Evolutionary conservation across 164 flowering plant species (phyloP).

Genomic region (Annona squamosa): DNA sequence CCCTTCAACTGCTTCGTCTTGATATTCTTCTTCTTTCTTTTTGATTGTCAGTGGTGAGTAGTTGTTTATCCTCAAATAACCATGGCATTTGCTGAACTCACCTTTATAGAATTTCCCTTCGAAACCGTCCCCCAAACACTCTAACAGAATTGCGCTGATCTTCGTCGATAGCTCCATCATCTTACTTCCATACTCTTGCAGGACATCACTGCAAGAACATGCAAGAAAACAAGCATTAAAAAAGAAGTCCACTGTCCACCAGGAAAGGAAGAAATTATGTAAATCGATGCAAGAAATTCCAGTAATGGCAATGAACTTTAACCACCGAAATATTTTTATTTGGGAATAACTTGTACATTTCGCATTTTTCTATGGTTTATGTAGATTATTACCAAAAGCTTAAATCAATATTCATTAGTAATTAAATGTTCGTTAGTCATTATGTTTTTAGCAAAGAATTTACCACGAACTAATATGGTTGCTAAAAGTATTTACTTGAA

Average conservation of each 20-base stretch:
- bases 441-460: background rate
- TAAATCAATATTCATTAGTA: background rate
- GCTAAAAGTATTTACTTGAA: background rate
- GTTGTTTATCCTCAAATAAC: conserved; percentile 69
- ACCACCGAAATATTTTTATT: too few relatives aligned
- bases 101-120: conserved; percentile 31
- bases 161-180: conserved; percentile 55
- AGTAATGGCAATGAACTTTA: too few relatives aligned
- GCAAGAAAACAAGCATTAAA: background rate
- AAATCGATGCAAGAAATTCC: too few relatives aligned
- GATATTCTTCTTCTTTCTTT: conserved; percentile 18
- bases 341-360: too few relatives aligned
- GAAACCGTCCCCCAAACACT: conserved; percentile 46
- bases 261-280: too few relatives aligned
- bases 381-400: too few relatives aligned
- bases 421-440: background rate
- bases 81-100: conserved; percentile 63
- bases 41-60: conserved; percentile 46
- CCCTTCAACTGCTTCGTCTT: conserved; percentile 53
- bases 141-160: conserved; percentile 37
- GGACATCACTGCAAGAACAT: conserved; percentile 39
- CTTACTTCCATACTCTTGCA: conserved; percentile 66
- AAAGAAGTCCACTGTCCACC: too few relatives aligned
- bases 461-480: background rate
- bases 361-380: too few relatives aligned